A percentile compares a stretch with the other conserved stretches of the same genome.
Conservation (phyloP, 2,329 filamentous ascomycete species). For the Aspergillus oerlinghausenensis region DNA sequence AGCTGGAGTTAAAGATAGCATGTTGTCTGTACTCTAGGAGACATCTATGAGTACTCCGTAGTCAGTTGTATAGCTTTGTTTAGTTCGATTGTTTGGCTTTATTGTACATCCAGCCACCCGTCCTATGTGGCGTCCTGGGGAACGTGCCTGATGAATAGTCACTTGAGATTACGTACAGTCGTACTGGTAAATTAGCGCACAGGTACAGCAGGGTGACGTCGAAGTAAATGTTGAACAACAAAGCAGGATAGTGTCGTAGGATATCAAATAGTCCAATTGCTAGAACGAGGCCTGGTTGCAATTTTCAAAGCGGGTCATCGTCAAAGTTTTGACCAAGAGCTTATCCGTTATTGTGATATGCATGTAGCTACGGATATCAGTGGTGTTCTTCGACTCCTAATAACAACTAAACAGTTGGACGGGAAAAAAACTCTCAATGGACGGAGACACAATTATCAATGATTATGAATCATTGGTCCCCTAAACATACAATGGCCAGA, state of each 20-base stretch:
- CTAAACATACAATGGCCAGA: not conserved
- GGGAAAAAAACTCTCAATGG: not conserved
- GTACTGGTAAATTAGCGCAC: not conserved
- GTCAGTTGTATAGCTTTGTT: too few species aligned
- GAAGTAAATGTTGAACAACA: not conserved
- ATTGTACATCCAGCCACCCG: not conserved
- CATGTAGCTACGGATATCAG: not conserved
- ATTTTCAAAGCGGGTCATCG: not conserved
- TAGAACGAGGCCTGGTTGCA: not conserved
- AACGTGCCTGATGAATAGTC: not conserved
- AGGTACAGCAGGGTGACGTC: not conserved
- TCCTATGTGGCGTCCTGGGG: not conserved
- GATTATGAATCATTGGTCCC: not conserved
- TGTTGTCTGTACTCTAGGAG: not conserved
- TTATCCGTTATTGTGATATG: not conserved
- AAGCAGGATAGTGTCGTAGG: not conserved
- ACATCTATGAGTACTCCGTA: not conserved
- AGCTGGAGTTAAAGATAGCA: too few species aligned
- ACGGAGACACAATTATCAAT: not conserved
- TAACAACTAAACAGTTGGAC: not conserved
- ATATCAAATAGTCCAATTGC: not conserved
- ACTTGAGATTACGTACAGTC: not conserved
- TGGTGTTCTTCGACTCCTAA: not conserved
- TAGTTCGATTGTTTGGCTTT: not conserved
- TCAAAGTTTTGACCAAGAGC: not conserved